Base-by-base conservation (phyloP, 164 flowering plant species). In the Stephania cephalantha region DNA sequence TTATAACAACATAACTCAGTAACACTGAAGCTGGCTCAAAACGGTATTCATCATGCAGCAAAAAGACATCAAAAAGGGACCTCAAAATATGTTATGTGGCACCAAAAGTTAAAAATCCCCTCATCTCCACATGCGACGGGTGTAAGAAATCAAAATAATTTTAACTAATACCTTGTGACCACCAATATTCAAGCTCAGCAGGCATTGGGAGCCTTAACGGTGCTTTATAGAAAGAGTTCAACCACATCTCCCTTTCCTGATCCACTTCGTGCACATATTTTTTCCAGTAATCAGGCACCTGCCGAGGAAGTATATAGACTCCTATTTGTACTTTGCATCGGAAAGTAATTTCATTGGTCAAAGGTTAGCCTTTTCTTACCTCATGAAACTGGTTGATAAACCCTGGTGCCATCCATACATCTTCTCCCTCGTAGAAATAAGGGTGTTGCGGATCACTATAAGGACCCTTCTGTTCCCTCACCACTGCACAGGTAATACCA, bases 391-490 rank as follows among this genome's bases (percentile, higher is more conserved):
- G 97, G 82, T 95, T 89, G 72, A 93, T 87, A 81, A 95, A 95
- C 71, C 98, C 98, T 10, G 98, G 98, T 46, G 97, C 98, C 97
- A 91, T 91, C 98, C 98, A 95, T 71, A 85, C 91, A 80, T 95
- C 97, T 30, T 93, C 98, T 73, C 84, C 97, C 75, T 93, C 98
- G 73, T 95, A 95, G 45, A 95, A 83, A 81, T 95, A 95, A 13
- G 97, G 97, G 87, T 95, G 98, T 75, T 90, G 94, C 75, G 98
- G 98, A 87, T 95, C 98, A 82, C 78, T 78, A 82, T 90, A 95
- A 30, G 97, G 98, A 46, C 98, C 98, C 74, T 90, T 85, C 79
- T 83, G 80, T 84, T 95, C 97, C 81, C 98, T 86, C 31, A 95
- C 88, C 98, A 95, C 98, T 95, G 86, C 66, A 50, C 42, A 81